Base-by-base conservation (phyloP, 2,329 filamentous ascomycete species). In the Chrysosphaeria jannelii region DNA sequence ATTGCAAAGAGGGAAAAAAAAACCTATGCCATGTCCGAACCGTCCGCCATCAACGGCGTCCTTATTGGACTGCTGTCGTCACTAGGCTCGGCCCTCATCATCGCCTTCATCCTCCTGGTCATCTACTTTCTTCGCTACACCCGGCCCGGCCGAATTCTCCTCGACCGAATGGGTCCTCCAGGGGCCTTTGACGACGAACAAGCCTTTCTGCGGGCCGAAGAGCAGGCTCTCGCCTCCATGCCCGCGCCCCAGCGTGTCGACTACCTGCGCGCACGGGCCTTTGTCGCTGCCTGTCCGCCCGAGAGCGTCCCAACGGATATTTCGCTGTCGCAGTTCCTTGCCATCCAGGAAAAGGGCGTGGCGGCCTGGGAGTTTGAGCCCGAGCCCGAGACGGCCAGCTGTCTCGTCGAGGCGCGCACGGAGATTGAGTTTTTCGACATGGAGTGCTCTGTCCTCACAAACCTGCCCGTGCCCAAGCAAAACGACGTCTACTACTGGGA, bases 401-500 rank as follows among this genome's bases (percentile, higher is more conserved):
- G 85, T 45, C 97, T 97, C 40, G 85, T 97, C 31, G 81, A 97
- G 46, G 81, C 52, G 19, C 64, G 85, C 33, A 97, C 85, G 8
- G 85, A 97, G 44, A 90, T 97, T 31, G 85, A 97, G 42, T 97
- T 97, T 48, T 97, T 89, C 39, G 85, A 97, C 44, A 85, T 78
- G 3, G 85, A 89, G 42, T 93, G 81, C 49, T 89, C 79, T 35
- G 85, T 93, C 30, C 76, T 90, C 51, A 88, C 72, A 51, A 97
- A 97, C 37, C 47, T 97, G 19, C 85, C 85, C 1, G 76, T 97
- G 6, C 85, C 85, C 9, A 97, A 97, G 40, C 85, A 97, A 40
- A 97, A 97, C 39, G 85, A 97, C 39, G 81, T 93, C 8, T 97
- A 97, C 44, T 97, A 97, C 45, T 97, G 85, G 85, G 85, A 97